Conservation (phyloP, 805 yeast species). For the Cyberlindnera sargentensis region DNA sequence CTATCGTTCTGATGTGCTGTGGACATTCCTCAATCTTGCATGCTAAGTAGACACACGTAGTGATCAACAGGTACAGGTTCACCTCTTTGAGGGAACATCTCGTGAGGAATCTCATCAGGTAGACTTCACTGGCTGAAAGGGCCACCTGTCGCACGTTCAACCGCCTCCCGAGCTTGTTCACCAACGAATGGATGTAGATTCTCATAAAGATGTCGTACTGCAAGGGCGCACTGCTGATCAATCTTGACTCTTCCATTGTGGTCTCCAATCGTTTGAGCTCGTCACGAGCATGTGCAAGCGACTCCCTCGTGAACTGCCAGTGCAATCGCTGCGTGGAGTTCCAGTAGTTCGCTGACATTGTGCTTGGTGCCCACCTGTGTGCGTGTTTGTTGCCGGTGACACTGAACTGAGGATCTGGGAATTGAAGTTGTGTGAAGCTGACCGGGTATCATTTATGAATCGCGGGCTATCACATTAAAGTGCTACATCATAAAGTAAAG, state of each 20-base stretch:
- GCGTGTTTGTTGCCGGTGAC: no score
- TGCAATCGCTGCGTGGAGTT: constrained; percentile 68
- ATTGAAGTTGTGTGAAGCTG: no score
- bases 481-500: no score
- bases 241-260: constrained; percentile 33
- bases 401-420: no score
- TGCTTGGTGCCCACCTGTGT: background rate
- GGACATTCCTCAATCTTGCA: constrained; percentile 96
- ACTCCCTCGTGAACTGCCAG: constrained; percentile 75
- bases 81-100: constrained; percentile 71
- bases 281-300: constrained; percentile 40
- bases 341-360: constrained; percentile 86
- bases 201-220: constrained; percentile 50
- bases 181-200: constrained; percentile 70
- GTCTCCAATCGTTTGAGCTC: constrained; percentile 32
- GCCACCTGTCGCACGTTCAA: constrained; percentile 77
- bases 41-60: constrained; percentile 83
- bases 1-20: constrained; percentile 78
- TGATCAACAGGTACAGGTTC: constrained; percentile 70
- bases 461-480: no score
- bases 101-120: constrained; percentile 69
- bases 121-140: constrained; percentile 83
- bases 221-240: constrained; percentile 32
- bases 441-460: no score
- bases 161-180: constrained; percentile 72